Base-by-base conservation (phyloP, 2,329 filamentous ascomycete genomes). In the Botrytis hyacinthi region DNA sequence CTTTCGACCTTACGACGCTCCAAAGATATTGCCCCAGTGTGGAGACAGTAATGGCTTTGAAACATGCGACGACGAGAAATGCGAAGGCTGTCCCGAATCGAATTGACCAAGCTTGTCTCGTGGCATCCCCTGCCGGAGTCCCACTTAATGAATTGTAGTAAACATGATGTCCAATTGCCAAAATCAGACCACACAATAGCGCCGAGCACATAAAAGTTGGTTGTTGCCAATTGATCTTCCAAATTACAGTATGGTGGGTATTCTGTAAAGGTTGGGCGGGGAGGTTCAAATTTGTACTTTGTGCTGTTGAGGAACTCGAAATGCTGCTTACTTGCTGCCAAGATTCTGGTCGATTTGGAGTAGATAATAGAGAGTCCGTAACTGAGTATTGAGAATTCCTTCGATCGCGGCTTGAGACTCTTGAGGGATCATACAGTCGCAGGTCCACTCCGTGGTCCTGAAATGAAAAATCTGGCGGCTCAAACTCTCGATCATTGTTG, bases 1-100 rank as follows among this genome's bases (percentile, higher is more conserved):
- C n/a, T 32, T 76, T 76, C 16, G 63, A 37, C 51, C 72, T 73
- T 9, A 76, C 57, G 2, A 76, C 9, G 5, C 60, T 74, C 77
- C 77, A 77, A 18, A 76, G 66, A 44, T 75, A 76, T 37, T 78
- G 74, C n/a, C 71, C 70, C 48, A 75, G 74, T 22, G 74, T 68
- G 32, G 46, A 51, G 37, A 71, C 59, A 18, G 57, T 70, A 32
- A 73, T 71, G 12, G 75, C 73, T 63, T 67, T 61, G 2, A 78
- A 63, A 22, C 35, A 61, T 12, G 75, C 74, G 37, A 74, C 57
- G 20, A 70, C 51, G 1, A 76, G 44, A 35, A 75, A 75, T 22
- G 73, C 60, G 48, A 78, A 75, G 18, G 71, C 75, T 16, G 74
- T 77, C 51, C 76, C 76, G 35, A 76, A 70, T 69, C 70, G 35